These are phyloP conservation scores for Penicillium aurantiogriseum DNA, from an alignment of 2,329 filamentous ascomycete species.

Conservation along the genomic window DNA sequence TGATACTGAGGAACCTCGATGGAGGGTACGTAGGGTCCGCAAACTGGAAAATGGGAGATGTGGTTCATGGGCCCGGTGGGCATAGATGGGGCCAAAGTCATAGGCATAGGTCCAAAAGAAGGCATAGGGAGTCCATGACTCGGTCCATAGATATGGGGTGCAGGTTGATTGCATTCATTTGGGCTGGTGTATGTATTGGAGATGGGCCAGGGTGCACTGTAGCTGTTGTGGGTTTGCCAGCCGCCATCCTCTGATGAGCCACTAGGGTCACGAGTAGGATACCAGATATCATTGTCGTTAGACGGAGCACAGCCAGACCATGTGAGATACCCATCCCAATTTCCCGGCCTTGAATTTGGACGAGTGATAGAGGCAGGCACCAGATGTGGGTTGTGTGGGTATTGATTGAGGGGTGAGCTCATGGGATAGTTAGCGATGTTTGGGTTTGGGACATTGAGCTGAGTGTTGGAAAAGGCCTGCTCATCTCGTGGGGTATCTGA, in stretches of 20 bases:
- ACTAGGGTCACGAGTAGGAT: too few relatives aligned
- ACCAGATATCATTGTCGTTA: not conserved
- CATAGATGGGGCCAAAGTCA: not conserved
- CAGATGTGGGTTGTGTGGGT: not conserved
- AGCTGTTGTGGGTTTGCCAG: not conserved
- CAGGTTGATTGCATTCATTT: not conserved
- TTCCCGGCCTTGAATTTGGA: not conserved
- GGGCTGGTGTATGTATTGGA: not conserved
- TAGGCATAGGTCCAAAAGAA: not conserved
- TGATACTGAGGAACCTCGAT: too few relatives aligned
- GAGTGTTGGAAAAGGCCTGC: not conserved
- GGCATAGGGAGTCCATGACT: not conserved
- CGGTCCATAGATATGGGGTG: not conserved
- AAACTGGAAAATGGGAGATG: not conserved
- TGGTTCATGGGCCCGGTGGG: not conserved
- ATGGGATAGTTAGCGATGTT: not conserved
- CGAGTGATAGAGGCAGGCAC: not conserved
- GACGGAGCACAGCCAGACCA: not conserved
- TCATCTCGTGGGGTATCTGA: not conserved
- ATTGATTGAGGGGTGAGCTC: not conserved
- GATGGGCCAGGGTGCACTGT: not conserved
- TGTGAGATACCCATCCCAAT: not conserved
- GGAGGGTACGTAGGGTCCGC: not conserved
- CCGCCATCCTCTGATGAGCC: not conserved
- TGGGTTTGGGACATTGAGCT: not conserved